These are phyloP conservation scores for Trypanosoma lewisi DNA, from an alignment of 208 protist genomes.

Conservation along the genomic window DNA sequence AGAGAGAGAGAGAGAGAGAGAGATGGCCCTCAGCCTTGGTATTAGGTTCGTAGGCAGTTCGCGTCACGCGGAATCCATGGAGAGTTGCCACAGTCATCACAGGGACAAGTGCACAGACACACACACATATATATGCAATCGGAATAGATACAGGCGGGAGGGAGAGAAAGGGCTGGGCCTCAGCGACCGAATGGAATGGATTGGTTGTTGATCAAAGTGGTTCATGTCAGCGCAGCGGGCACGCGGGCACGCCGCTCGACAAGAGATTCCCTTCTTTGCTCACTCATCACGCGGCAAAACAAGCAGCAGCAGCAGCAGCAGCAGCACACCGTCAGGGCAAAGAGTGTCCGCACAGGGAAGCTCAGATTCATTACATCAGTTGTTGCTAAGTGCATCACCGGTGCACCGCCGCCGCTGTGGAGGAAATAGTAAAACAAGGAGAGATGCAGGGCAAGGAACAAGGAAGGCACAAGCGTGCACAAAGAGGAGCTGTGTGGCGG, in stretches of 20 bases:
- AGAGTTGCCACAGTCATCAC: conserved; percentile 30
- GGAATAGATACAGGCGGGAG: background rate
- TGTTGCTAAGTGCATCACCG: conserved; percentile 7
- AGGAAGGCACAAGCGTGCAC: background rate
- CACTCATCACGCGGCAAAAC: conserved; percentile 1
- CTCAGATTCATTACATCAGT: conserved; percentile 26
- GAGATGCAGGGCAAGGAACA: background rate
- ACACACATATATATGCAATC: background rate
- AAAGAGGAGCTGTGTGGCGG: background rate
- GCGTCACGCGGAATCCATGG: conserved; percentile 22
- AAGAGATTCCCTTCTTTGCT: conserved; percentile 26
- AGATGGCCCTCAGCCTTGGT: conserved; percentile 15
- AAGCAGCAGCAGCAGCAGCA: background rate
- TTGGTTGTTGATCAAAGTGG: conserved; percentile 17
- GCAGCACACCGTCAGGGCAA: conserved; percentile 4
- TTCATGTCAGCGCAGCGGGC: conserved; percentile 16
- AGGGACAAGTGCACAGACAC: background rate
- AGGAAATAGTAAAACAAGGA: background rate
- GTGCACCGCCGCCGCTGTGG: background rate
- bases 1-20: background rate
- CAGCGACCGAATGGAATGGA: conserved; percentile 17
- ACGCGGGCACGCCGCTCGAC: conserved; percentile 8
- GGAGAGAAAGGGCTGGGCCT: background rate
- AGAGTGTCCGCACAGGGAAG: background rate
- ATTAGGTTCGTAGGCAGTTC: conserved; percentile 27